phyloP scores from a whole-genome alignment of 768 basidiomycete species.

The Leccinum subtestaceum region DNA sequence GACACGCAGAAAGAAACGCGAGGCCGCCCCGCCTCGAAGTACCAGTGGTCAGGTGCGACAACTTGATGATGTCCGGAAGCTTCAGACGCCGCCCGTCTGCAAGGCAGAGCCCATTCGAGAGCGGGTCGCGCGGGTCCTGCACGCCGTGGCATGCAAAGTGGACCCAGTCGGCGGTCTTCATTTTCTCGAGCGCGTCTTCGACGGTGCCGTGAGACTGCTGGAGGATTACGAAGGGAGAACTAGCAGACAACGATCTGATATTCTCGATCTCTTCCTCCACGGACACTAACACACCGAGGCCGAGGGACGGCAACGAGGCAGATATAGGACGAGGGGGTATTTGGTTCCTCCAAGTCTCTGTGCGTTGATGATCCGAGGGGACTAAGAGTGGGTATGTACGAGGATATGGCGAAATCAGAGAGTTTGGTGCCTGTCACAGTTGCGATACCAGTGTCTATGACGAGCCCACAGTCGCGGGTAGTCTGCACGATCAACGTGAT shows the following conservation, averaged over 20 bases:
- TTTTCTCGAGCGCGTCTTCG: neutral
- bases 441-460: no score
- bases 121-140: neutral
- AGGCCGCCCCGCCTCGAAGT: neutral
- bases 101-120: neutral
- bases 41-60: neutral
- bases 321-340: neutral
- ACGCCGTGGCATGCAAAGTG: neutral
- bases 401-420: neutral
- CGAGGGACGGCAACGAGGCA: neutral
- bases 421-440: neutral
- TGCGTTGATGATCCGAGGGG: neutral
- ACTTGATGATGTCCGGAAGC: no score
- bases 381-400: neutral
- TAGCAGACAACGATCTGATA: neutral
- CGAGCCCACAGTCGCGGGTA: no score
- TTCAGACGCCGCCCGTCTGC: neutral
- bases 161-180: neutral
- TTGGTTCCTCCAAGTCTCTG: neutral
- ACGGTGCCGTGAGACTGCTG: neutral
- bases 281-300: neutral
- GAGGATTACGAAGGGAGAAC: neutral
- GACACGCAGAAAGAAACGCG: neutral
- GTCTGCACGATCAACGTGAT: no score
- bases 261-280: neutral